phyloP scores from a whole-genome alignment of 257 asterid species.

The Nyctanthes arbortristis region DNA sequence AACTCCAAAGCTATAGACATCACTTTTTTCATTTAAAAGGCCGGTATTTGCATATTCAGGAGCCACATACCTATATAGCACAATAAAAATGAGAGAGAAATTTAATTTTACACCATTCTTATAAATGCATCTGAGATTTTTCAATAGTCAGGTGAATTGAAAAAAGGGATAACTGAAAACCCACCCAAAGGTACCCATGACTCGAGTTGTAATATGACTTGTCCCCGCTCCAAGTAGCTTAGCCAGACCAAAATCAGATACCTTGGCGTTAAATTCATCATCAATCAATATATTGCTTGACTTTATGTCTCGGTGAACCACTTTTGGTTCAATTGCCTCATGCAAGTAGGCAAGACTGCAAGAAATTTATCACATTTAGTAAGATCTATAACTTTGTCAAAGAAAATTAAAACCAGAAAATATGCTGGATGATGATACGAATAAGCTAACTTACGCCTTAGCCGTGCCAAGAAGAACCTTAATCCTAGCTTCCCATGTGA shows the following conservation, averaged over 20 bases:
- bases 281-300: constrained; percentile 93
- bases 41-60: constrained; percentile 98
- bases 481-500: constrained; percentile 93
- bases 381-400: constrained; percentile 2
- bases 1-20: constrained; percentile 93
- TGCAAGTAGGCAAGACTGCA: constrained; percentile 92
- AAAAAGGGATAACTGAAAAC: constrained; percentile 24
- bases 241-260: constrained; percentile 96
- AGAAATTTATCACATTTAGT: constrained; percentile 11
- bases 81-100: constrained; percentile 4
- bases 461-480: constrained; percentile 98
- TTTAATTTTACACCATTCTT: neutral
- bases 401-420: constrained; percentile 13
- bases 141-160: constrained; percentile 3
- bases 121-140: neutral
- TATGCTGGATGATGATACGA: neutral
- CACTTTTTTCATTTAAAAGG: constrained; percentile 91
- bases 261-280: constrained; percentile 84
- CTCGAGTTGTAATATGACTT: constrained; percentile 92
- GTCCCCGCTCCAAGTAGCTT: constrained; percentile 93
- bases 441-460: constrained; percentile 73
- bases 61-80: constrained; percentile 78
- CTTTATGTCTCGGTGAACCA: constrained; percentile 91
- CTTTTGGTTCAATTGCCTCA: constrained; percentile 96
- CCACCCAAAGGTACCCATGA: constrained; percentile 98